Percentiles rank a stretch among this genome's conserved stretches.
Evolutionary conservation across 495 filamentous ascomycete genomes (phyloP).

Genomic region (Saxispiralis lemnorum): DNA sequence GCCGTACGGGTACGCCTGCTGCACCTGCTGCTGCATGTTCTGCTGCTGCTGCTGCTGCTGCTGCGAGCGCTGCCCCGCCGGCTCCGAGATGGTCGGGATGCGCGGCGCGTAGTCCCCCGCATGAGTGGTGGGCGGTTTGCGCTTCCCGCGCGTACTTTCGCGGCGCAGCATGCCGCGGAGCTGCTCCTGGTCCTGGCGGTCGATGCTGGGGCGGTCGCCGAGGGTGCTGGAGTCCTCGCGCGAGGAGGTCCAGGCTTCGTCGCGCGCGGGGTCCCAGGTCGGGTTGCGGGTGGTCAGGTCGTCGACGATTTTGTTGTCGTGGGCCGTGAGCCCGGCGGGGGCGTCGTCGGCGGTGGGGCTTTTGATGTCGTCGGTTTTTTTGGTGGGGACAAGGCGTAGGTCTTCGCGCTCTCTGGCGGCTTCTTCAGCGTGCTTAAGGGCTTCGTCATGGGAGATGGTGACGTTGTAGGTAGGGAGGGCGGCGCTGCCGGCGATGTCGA

Average conservation of each 20-base stretch:
- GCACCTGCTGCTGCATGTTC: too few relatives aligned
- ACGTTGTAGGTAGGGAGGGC: constrained; percentile 60
- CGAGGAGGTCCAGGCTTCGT: constrained; percentile 14
- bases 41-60: too few relatives aligned
- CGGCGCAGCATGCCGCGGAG: constrained; percentile 18
- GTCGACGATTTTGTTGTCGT: constrained; percentile 8
- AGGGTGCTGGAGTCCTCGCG: constrained; percentile 15
- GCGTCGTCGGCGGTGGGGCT: constrained; percentile 10
- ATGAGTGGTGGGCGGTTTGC: constrained; percentile 6
- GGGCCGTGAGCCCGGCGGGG: constrained; percentile 21
- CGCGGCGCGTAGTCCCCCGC: background rate
- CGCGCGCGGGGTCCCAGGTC: constrained; percentile 11
- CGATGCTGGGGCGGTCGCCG: constrained; percentile 14
- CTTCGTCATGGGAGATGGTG: constrained; percentile 46
- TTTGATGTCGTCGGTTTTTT: constrained; percentile 18
- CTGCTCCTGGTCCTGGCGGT: constrained; percentile 17
- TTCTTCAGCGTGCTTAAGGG: constrained; percentile 39
- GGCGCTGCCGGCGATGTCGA: constrained; percentile 46
- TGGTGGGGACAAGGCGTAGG: constrained; percentile 39
- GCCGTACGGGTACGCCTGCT: too few relatives aligned
- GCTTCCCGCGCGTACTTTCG: constrained; percentile 18
- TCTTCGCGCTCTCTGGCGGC: constrained; percentile 41
- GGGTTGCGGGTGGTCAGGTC: constrained; percentile 12
- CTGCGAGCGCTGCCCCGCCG: background rate
- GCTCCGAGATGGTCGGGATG: constrained; percentile 17